These are phyloP conservation scores for Trichoderma guizhouense DNA, from an alignment of 2,329 filamentous ascomycete genomes.

Conservation along the genomic window DNA sequence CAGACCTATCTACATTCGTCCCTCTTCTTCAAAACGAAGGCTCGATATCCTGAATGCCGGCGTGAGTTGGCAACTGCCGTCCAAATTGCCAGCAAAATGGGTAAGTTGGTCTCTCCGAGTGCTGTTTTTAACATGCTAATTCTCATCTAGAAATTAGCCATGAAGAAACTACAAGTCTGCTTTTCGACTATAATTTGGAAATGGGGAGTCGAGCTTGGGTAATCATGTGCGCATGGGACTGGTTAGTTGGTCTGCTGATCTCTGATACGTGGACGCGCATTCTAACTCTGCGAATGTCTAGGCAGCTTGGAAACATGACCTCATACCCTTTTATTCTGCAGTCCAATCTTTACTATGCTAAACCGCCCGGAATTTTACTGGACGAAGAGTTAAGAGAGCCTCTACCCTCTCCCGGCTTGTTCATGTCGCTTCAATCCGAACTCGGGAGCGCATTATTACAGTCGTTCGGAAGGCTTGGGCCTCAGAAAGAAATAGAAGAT, in stretches of 20 bases:
- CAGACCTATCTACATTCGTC: conserved; percentile 37
- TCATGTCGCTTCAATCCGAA: conserved; percentile 37
- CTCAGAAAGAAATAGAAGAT: conserved; percentile 29
- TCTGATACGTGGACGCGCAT: no score
- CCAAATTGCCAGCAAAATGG: conserved; percentile 28
- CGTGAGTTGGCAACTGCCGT: conserved; percentile 36
- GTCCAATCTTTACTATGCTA: conserved; percentile 32
- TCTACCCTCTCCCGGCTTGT: conserved; percentile 31
- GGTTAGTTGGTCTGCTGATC: conserved; percentile 25
- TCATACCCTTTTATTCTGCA: conserved; percentile 36
- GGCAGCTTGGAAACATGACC: conserved; percentile 36
- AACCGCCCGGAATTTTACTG: conserved; percentile 32
- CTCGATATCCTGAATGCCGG: conserved; percentile 37
- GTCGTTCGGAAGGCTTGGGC: conserved; percentile 32
- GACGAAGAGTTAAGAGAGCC: conserved; percentile 25
- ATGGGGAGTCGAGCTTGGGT: conserved; percentile 38
- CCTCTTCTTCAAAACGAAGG: conserved; percentile 38
- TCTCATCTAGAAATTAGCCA: conserved; percentile 30
- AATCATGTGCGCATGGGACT: conserved; percentile 38
- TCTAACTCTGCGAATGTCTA: conserved; percentile 17
- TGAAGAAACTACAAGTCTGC: conserved; percentile 26
- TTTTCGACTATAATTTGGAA: conserved; percentile 36
- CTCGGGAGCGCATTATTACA: conserved; percentile 31
- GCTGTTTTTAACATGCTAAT: not conserved
- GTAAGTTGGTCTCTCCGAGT: conserved; percentile 19